Evolutionary conservation across 163 green algal species (phyloP).

Genomic region (Scenedesmus sp.): DNA sequence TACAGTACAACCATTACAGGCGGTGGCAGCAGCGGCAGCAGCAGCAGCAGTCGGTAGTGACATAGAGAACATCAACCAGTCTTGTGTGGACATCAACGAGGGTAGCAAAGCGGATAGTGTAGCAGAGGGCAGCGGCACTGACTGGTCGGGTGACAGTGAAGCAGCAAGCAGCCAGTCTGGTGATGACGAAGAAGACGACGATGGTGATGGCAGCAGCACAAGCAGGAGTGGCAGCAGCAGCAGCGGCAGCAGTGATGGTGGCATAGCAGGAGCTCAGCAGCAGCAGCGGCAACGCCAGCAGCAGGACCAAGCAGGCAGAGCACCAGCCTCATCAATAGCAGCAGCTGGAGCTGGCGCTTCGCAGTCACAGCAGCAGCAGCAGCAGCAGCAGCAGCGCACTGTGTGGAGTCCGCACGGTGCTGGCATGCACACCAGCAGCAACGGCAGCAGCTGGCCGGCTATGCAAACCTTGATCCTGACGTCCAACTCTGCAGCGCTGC

Average conservation of each 20-base stretch:
- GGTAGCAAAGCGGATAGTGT: neutral
- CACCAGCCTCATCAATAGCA: neutral
- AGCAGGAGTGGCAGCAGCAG: neutral
- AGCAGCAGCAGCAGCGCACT: neutral
- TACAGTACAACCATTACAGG: neutral
- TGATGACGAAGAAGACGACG: neutral
- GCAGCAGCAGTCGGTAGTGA: neutral
- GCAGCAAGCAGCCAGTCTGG: neutral
- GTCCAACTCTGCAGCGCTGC: neutral
- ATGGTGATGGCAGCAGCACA: neutral
- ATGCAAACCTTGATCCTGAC: neutral
- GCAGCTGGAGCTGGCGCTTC: neutral
- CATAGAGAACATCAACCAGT: neutral
- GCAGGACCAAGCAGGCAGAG: neutral
- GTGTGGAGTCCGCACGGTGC: neutral
- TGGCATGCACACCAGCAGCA: conserved; percentile 18
- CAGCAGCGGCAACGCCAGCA: neutral
- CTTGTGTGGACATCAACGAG: neutral
- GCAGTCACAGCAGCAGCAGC: no score
- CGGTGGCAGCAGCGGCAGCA: neutral
- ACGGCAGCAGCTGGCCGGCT: conserved; percentile 42
- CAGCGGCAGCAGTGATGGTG: neutral
- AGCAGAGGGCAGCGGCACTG: neutral
- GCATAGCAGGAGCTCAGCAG: neutral
- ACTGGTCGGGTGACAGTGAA: neutral